These are phyloP conservation scores for Ambrosiella beaveri DNA, from an alignment of 2,329 filamentous ascomycete genomes.

Conservation along the genomic window DNA sequence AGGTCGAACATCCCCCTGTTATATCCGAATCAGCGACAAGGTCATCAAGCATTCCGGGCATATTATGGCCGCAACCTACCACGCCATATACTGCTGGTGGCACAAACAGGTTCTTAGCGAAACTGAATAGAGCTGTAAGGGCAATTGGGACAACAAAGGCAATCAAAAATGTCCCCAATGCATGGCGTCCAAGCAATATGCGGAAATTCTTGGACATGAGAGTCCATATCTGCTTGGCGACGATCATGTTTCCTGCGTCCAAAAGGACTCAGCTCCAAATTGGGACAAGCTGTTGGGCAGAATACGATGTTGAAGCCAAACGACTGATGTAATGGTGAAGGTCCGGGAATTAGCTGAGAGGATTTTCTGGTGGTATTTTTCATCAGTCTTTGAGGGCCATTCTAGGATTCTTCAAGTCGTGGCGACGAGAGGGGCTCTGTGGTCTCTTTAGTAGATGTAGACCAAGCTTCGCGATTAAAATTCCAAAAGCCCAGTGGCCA, in stretches of 20 bases:
- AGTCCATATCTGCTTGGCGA: conserved; percentile 36
- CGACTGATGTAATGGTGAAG: too few species aligned
- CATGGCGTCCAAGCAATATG: conserved; percentile 38
- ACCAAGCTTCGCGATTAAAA: too few species aligned
- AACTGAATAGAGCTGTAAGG: conserved; percentile 44
- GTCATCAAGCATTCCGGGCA: not conserved
- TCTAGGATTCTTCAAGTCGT: too few species aligned
- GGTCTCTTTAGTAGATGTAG: too few species aligned
- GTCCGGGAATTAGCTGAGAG: too few species aligned
- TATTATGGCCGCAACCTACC: conserved; percentile 5
- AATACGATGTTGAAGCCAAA: too few species aligned
- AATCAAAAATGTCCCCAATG: conserved; percentile 33
- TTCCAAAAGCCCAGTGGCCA: too few species aligned
- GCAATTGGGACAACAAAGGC: conserved; percentile 42
- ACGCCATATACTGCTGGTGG: conserved; percentile 63
- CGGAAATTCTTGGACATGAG: conserved; percentile 45
- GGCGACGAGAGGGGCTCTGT: too few species aligned
- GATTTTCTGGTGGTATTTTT: too few species aligned
- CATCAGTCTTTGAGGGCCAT: too few species aligned
- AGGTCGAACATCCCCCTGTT: conserved; percentile 32
- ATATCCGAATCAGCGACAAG: not conserved
- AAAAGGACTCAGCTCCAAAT: not conserved
- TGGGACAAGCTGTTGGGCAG: too few species aligned
- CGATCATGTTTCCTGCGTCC: not conserved
- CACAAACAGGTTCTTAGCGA: conserved; percentile 68